Evolutionary conservation across 176 grass and related monocot genomes (phyloP).

Genomic region (Avena sativa): DNA sequence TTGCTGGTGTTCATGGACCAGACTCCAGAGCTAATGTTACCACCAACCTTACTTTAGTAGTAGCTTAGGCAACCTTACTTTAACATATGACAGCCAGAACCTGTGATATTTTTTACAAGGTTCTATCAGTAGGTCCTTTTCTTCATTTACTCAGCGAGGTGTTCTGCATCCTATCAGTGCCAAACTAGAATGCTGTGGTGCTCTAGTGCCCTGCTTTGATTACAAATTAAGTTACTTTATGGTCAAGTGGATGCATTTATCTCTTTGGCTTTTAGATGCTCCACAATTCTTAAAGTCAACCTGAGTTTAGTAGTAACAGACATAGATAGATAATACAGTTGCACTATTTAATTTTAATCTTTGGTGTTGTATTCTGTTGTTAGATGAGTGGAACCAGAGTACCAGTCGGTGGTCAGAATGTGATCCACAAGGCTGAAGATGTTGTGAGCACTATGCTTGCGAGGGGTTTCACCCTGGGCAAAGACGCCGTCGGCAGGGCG

Average conservation of each 20-base stretch:
- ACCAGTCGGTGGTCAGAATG: constrained; percentile 49
- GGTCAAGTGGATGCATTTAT: too few species aligned
- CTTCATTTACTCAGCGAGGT: too few species aligned
- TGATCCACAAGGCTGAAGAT: constrained; percentile 89
- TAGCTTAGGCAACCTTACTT: neutral
- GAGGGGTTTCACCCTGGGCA: constrained; percentile 85
- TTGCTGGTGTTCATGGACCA: neutral
- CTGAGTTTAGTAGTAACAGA: too few species aligned
- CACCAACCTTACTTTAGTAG: neutral
- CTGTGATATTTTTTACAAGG: too few species aligned
- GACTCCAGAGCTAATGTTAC: constrained; percentile 3
- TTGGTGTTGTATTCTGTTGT: constrained; percentile 6
- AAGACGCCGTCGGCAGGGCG: constrained; percentile 73
- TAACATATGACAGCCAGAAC: too few species aligned
- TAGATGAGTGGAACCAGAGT: constrained; percentile 49
- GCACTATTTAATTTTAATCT: neutral
- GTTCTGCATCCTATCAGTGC: too few species aligned
- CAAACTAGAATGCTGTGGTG: too few species aligned
- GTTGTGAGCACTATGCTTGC: constrained; percentile 87
- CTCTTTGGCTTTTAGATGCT: too few species aligned
- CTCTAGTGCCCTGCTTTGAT: too few species aligned
- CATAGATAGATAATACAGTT: neutral
- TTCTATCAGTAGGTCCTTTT: too few species aligned
- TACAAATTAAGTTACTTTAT: too few species aligned
- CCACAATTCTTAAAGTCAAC: too few species aligned